Conservation (phyloP, 2,329 filamentous ascomycete species). For the Cadophora sp. region DNA sequence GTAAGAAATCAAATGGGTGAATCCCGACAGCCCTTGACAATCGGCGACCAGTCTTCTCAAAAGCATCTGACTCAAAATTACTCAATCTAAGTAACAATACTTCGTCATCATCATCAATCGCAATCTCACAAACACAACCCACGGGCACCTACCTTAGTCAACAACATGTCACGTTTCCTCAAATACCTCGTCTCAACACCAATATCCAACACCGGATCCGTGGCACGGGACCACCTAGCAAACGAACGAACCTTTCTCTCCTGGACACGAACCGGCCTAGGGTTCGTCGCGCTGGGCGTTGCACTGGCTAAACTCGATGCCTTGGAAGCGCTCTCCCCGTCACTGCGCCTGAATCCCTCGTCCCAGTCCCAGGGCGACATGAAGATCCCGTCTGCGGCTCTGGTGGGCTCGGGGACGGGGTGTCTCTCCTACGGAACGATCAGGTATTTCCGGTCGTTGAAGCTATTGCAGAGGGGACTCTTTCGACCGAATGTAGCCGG, state of each 20-base stretch:
- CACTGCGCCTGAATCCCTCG: slow-evolving; percentile 32
- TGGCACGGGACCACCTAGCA: slow-evolving; percentile 58
- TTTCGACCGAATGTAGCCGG: slow-evolving; percentile 74
- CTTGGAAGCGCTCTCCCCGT: slow-evolving; percentile 47
- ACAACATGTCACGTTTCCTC: slow-evolving; percentile 31
- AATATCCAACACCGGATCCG: slow-evolving; percentile 53
- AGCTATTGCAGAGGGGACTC: slow-evolving; percentile 50
- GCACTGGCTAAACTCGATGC: slow-evolving; percentile 56
- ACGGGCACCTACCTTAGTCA: no score
- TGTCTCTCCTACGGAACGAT: slow-evolving; percentile 55
- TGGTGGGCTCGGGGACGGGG: slow-evolving; percentile 54
- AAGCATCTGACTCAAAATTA: background rate
- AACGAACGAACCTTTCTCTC: slow-evolving; percentile 59
- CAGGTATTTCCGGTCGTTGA: slow-evolving; percentile 55
- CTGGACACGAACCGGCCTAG: slow-evolving; percentile 58
- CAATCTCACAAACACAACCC: no score
- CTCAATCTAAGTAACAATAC: no score
- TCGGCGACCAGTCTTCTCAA: background rate
- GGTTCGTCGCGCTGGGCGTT: slow-evolving; percentile 58
- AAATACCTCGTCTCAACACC: slow-evolving; percentile 32
- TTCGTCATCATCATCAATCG: no score
- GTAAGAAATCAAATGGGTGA: background rate
- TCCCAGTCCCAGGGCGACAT: slow-evolving; percentile 39
- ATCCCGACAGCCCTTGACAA: background rate
- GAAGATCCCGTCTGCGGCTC: slow-evolving; percentile 49